Conservation (phyloP, 257 asterid species). For the Scutellaria minor region DNA sequence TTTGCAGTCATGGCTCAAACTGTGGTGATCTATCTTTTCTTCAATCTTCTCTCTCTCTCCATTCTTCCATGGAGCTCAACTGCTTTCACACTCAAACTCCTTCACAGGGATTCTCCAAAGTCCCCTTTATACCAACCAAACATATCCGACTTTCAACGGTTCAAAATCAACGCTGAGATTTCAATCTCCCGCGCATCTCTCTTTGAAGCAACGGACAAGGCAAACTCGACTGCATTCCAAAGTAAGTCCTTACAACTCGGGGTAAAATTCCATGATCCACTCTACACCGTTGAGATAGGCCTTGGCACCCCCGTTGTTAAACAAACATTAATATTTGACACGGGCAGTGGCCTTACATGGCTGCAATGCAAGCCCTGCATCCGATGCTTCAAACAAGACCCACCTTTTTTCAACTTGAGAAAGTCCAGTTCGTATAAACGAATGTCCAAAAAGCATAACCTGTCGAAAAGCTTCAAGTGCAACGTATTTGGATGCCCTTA, state of each 20-base stretch:
- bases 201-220: neutral
- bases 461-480: conserved; percentile 29
- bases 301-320: conserved; percentile 39
- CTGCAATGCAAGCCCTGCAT: conserved; percentile 46
- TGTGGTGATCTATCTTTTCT: neutral
- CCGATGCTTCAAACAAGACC: conserved; percentile 38
- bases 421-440: conserved; percentile 19
- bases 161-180: conserved; percentile 23
- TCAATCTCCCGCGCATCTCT: conserved; percentile 33
- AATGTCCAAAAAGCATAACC: neutral
- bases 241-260: conserved; percentile 20
- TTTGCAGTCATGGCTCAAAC: conserved; percentile 31
- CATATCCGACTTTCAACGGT: conserved; percentile 35
- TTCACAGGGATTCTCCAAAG: conserved; percentile 42
- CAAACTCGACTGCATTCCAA: neutral
- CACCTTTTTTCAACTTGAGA: conserved; percentile 28
- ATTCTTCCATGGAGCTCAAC: conserved; percentile 14
- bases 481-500: conserved; percentile 12
- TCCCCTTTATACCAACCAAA: conserved; percentile 44
- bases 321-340: conserved; percentile 42
- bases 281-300: conserved; percentile 40
- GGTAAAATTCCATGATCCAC: neutral
- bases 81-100: conserved; percentile 35
- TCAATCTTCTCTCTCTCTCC: neutral
- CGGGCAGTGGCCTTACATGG: conserved; percentile 45